Evolutionary conservation across 345 rosid species (phyloP), one percentile per base, ranked within the genome.

Genomic region (Citrus inodora): DNA sequence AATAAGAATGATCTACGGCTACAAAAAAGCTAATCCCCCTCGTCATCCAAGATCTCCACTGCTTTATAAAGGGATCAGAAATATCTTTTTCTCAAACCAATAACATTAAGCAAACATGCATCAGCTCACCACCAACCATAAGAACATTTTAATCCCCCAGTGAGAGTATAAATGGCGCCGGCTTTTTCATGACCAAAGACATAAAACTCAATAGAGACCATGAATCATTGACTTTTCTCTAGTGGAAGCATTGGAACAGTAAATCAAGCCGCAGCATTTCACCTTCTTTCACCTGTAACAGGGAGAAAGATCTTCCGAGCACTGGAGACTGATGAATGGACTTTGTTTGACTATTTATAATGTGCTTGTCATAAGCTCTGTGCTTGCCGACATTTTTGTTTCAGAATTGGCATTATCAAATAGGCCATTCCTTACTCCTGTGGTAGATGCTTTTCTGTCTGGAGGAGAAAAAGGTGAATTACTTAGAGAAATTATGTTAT

Each of bases 311-410:
- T 67, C 71, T 74, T 76, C 40, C 63, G 51, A 67, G 80, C 59
- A 62, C 58, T 16, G 25, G 22, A 76, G 65, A 38, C 25, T 68
- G 72, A 66, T 38, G 55, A 62, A 60, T 64, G 60, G 68, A 64
- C 30, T 71, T 21, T 62, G 37, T n/a, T 42, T 70, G 35, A 51
- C 67, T 22, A 60, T 70, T 79, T 77, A 90, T 78, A 85, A 85
- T 79, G 87, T 35, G 85, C 90, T 92, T 61, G 90, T 76, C 78
- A 92, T 73, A 65, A 91, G 94, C 80, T 93, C 94, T 72, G 87
- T 80, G 59, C 82, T 85, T 42, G 35, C 79, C 75, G 73, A 84
- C 58, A 2, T 81, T 83, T 85, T 82, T 74, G 88, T 79, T 80
- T 67, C 82, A 38, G 87, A 67, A 76, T 76, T 32, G 53, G 77